phyloP scores from a whole-genome alignment of 495 filamentous ascomycete species.

The Aspergillus homomorphus region DNA sequence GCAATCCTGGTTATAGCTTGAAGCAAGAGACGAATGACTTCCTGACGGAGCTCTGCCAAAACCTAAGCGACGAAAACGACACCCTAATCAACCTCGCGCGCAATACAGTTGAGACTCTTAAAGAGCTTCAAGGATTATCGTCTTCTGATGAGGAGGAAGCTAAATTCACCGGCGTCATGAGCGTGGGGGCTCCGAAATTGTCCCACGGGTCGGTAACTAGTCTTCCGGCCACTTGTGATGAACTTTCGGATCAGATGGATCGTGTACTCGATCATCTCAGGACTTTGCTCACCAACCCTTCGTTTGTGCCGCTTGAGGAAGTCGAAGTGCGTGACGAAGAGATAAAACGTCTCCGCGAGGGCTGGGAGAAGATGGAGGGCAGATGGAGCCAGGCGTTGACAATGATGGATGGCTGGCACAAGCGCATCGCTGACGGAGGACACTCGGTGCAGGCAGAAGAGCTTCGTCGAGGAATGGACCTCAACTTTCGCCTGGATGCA shows the following conservation, averaged over 20 bases:
- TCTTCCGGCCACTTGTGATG: slow-evolving; percentile 63
- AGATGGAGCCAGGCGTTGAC: slow-evolving; percentile 85
- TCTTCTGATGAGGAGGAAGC: slow-evolving; percentile 45
- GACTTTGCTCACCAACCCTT: slow-evolving; percentile 85
- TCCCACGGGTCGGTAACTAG: slow-evolving; percentile 33
- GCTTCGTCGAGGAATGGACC: slow-evolving; percentile 67
- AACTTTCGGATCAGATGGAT: slow-evolving; percentile 69
- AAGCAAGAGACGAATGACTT: slow-evolving; percentile 88
- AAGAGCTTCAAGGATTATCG: slow-evolving; percentile 75
- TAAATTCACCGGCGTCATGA: slow-evolving; percentile 31
- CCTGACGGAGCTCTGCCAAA: slow-evolving; percentile 81
- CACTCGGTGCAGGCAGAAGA: slow-evolving; percentile 81
- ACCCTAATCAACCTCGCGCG: slow-evolving; percentile 69
- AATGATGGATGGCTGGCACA: slow-evolving; percentile 92
- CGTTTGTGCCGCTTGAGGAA: slow-evolving; percentile 94
- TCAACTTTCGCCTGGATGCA: slow-evolving; percentile 58
- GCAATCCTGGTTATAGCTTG: slow-evolving; percentile 66
- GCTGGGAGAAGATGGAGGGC: slow-evolving; percentile 87
- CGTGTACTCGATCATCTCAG: slow-evolving; percentile 73
- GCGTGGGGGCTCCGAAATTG: slow-evolving; percentile 34
- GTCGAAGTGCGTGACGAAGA: slow-evolving; percentile 88
- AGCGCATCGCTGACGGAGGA: slow-evolving; percentile 73
- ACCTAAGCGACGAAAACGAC: slow-evolving; percentile 92
- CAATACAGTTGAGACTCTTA: slow-evolving; percentile 66
- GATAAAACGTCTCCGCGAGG: slow-evolving; percentile 72